A percentile compares a stretch with the other conserved stretches of the same genome.
These are phyloP conservation scores for Bipolaris victoriae DNA, from an alignment of 2,329 filamentous ascomycete genomes.

Conservation along the genomic window DNA sequence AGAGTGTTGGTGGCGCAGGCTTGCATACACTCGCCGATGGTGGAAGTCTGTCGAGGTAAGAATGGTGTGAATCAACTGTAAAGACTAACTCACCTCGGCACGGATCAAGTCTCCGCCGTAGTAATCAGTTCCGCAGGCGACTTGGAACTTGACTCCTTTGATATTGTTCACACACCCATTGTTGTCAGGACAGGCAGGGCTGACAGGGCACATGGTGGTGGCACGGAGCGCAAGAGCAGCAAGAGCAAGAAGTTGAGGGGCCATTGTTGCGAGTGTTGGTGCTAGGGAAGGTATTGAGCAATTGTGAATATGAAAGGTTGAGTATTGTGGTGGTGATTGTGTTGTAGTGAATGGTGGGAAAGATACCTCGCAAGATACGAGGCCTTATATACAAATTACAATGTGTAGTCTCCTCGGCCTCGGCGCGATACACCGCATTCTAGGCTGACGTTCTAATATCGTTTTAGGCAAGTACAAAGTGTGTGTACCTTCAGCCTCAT, in stretches of 20 bases:
- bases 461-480: not conserved
- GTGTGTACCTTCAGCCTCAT: not conserved
- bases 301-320: not conserved
- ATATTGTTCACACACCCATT: not conserved
- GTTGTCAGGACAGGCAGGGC: not conserved
- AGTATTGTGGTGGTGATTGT: not conserved
- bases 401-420: not conserved
- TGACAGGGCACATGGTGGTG: not conserved
- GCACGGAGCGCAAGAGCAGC: constrained; percentile 2
- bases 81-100: not conserved
- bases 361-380: not conserved
- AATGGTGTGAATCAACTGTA: not conserved
- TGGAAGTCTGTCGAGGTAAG: not conserved
- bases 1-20: not conserved
- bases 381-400: not conserved
- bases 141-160: constrained; percentile 1
- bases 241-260: not conserved
- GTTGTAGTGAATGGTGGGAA: not conserved
- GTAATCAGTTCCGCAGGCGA: constrained; percentile 5
- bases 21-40: not conserved
- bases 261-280: not conserved
- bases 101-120: constrained; percentile 4
- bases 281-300: not conserved
- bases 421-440: not conserved
- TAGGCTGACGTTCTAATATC: not conserved